Conservation (phyloP, 805 yeast species). For the Torulaspora indica region DNA sequence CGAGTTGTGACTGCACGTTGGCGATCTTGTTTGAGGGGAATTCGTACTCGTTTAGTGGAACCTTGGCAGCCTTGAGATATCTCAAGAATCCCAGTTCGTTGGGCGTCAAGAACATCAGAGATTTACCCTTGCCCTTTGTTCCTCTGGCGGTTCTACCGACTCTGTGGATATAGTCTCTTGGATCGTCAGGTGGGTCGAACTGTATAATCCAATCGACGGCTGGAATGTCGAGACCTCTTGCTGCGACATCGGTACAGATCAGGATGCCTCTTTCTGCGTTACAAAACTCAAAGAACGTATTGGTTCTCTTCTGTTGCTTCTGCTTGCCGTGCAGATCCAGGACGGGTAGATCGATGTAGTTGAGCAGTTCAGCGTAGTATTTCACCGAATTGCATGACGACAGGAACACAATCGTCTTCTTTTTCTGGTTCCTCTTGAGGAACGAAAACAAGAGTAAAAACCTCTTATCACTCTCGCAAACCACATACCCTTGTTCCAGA, state of each 20-base stretch:
- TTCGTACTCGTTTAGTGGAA: constrained; percentile 95
- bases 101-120: constrained; percentile 92
- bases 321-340: constrained; percentile 96
- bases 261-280: constrained; percentile 92
- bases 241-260: constrained; percentile 97
- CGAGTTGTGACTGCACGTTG: constrained; percentile 90
- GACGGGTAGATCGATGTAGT: constrained; percentile 95
- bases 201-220: constrained; percentile 99
- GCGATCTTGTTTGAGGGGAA: constrained; percentile 93
- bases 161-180: constrained; percentile 97
- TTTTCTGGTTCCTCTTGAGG: constrained; percentile 85
- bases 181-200: constrained; percentile 99
- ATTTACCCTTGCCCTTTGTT: constrained; percentile 81
- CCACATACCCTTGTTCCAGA: constrained; percentile 96
- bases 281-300: constrained; percentile 96
- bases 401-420: constrained; percentile 88
- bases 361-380: constrained; percentile 89
- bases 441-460: constrained; percentile 87
- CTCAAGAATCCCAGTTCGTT: constrained; percentile 90
- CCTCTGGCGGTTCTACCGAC: constrained; percentile 99
- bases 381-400: constrained; percentile 97
- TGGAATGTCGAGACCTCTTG: constrained; percentile 98
- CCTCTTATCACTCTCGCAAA: constrained; percentile 93
- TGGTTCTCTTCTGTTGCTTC: constrained; percentile 97
- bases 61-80: constrained; percentile 93